Base-by-base conservation (phyloP, 2,329 filamentous ascomycete species). In the Phialophora tarda region DNA sequence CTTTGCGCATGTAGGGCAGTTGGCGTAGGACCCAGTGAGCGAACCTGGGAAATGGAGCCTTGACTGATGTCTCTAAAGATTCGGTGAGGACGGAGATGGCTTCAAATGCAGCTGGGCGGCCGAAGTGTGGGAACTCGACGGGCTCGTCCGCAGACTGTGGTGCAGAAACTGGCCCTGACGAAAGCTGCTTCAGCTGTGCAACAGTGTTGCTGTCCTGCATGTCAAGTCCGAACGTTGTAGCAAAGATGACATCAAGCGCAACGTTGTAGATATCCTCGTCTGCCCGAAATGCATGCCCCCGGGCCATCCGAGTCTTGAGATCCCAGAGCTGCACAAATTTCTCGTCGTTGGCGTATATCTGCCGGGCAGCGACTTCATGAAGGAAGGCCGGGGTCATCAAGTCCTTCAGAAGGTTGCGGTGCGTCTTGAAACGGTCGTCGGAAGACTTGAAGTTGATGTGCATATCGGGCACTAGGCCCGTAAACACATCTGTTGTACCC, bases 241-340 rank as follows among this genome's bases (percentile, higher is more conserved):
- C 77, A 77, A 76, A 81, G 30, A 81, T 78, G 14, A 73, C 76
- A 66, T 82, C 79, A 28, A 82, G 70, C 0, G 77, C 74, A 0
- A 73, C 74, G 32, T 76, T 70, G 63, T 72, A 70, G 30, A 82
- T 72, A 63, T 82, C 80, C 3, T 76, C 66, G 0, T 60, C 47
- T 3, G 74, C 76, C 7, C 66, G 65, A 60, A 82, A 81, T 1
- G 79, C 73, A 23, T 67, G 71, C 1, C 72, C 74, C 2, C 71
- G 21, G 0, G 76, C 77, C 4, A 78, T 53, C 1, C 67, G 57
- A 2, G 71, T 60, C 61, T 78, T 79, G 10, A 68, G 47, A 4
- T 64, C 59, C 78, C 77, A 79, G 1, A 79, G 67, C 1, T 72
- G 59, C 12, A 79, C 64, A n/a, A 78, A 63, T 1, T 63, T 60